Percentiles rank a stretch among this genome's conserved stretches.
phyloP scores from a whole-genome alignment of 306 rosid species.

The Luffa acutangula region DNA sequence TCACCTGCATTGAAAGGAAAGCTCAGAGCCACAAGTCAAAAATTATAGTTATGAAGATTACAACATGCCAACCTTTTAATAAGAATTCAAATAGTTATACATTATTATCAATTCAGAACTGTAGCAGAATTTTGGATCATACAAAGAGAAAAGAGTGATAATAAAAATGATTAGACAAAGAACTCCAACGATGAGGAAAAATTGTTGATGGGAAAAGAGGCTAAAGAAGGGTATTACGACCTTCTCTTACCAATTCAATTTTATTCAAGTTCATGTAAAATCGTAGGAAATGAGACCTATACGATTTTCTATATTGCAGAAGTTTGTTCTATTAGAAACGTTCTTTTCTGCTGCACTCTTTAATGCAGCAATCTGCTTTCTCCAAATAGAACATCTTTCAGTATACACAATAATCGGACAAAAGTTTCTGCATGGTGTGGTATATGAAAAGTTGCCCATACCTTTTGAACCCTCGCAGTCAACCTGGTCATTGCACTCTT shows the following conservation, averaged over 20 bases:
- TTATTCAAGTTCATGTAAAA: background rate
- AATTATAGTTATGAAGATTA: background rate
- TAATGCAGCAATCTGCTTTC: background rate
- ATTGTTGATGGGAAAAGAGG: background rate
- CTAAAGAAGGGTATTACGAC: background rate
- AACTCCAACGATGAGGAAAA: background rate
- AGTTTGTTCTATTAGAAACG: background rate
- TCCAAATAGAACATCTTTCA: background rate
- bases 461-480: constrained; percentile 98
- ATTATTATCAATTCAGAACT: background rate
- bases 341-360: background rate
- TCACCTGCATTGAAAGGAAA: constrained; percentile 31
- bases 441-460: constrained; percentile 10
- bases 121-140: background rate
- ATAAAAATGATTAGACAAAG: background rate
- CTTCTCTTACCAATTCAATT: background rate
- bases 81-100: background rate
- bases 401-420: background rate
- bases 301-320: background rate
- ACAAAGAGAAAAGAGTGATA: background rate
- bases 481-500: constrained; percentile 98
- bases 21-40: background rate
- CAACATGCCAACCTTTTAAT: background rate
- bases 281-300: background rate
- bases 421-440: background rate